Base-by-base conservation (phyloP, 2,329 filamentous ascomycete species). In the Xenoacremonium recifei region DNA sequence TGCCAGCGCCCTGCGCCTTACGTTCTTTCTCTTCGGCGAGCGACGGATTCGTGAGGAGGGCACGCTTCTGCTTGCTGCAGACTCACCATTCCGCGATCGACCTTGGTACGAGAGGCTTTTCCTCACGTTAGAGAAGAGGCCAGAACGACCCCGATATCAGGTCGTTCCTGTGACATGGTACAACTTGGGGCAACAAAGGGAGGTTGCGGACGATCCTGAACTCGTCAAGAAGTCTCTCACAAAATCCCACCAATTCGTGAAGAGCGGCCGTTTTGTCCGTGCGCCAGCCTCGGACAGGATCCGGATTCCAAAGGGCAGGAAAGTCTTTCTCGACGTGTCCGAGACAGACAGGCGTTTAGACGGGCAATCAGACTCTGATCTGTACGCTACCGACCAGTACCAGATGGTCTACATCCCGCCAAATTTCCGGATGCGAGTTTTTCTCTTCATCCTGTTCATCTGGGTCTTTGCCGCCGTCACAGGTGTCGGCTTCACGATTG, bases 251-350 rank as follows among this genome's bases (percentile, higher is more conserved):
- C 73, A 81, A 45, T 64, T 95, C 44, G 60, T 82, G 13, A 77
- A 78, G 3, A 82, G 92, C 53, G 93, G 93, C 5, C 80, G 77
- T 44, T 97, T 91, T 62, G 92, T 96, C 18, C 83, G 89, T 34
- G 89, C 90, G n/a, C 93, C 93, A 10, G 91, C 89, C 15, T 96
- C 90, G 1, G 93, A 99, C 63, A 90, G 95, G 62, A 88, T 96
- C 51, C 89, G 95, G 58, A 91, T 97, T 25, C 88, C 90, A 4
- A 96, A 95, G 65, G 87, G 88, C 29, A 78, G 77, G 35, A 71
- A 75, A 13, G 91, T 96, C 4, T 97, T 99, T 59, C 70, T 95
- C 10, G 80, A 87, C 39, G 66, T 82, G 19, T 85, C 90, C 46
- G 70, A 80, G 32, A 76, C 82, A 29, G 66, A 80, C 25, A 84